phyloP scores from a whole-genome alignment of 768 basidiomycete species.

The Boletus vermiculosoides region DNA sequence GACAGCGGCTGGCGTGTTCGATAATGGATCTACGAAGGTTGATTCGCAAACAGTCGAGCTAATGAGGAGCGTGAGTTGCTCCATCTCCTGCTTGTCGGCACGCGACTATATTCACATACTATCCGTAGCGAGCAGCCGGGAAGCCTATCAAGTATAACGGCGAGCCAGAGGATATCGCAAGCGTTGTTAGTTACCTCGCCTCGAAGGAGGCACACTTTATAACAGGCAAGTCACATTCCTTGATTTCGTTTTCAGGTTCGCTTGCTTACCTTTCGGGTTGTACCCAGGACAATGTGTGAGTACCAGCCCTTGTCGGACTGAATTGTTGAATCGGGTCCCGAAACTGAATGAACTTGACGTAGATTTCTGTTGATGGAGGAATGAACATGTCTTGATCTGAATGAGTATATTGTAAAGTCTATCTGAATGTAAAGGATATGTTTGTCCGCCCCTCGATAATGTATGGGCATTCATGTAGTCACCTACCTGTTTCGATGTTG shows the following conservation, averaged over 20 bases:
- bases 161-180: constrained; percentile 34
- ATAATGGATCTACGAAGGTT: neutral
- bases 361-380: constrained; percentile 12
- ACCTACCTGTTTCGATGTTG: too few relatives aligned
- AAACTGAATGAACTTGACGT: neutral
- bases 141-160: constrained; percentile 17
- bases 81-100: too few relatives aligned
- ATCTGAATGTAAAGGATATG: too few relatives aligned
- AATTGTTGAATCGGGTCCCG: neutral
- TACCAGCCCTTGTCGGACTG: neutral
- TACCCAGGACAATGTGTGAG: constrained; percentile 12
- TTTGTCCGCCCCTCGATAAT: too few relatives aligned
- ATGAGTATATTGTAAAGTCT: too few relatives aligned
- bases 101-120: too few relatives aligned
- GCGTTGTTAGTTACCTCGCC: constrained; percentile 34
- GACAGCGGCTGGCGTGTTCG: neutral
- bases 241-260: neutral
- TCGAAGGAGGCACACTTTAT: constrained; percentile 36
- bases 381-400: neutral
- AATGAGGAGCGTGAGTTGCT: neutral
- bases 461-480: too few relatives aligned
- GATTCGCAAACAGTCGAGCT: neutral
- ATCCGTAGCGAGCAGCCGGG: neutral
- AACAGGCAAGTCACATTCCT: constrained; percentile 26
- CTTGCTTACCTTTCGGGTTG: neutral